Evolutionary conservation across 208 protist species (phyloP), one percentile per base, ranked within the genome.

Genomic region (Plasmodiophora brassicae): DNA sequence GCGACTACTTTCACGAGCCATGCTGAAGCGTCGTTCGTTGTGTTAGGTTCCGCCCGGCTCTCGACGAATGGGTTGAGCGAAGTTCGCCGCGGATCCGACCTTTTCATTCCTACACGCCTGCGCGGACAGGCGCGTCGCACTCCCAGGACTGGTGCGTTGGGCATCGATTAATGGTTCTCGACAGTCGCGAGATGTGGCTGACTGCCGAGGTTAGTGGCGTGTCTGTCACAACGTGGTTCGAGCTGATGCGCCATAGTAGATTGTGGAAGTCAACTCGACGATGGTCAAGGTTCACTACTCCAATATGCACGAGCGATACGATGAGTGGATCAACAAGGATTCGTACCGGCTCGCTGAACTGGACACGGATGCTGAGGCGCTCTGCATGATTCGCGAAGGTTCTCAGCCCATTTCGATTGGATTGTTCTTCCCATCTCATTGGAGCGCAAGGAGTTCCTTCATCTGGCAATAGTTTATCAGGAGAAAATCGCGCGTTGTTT

Each of bases 221-320:
- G 65, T 78, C 41, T 78, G 32, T 5, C 41, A n/a, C 10, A 78
- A 5, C 14, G 65, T 78, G 5, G n/a, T n/a, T n/a, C n/a, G n/a
- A n/a, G n/a, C n/a, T 32, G 20, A 78, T 38, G 32, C 41, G 32
- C 5, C 14, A 5, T 78, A 36, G 10, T 32, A 78, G 65, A 32
- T 78, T 5, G 65, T 78, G 32, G 65, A 78, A 8, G n/a, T 32
- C 41, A 5, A n/a, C 20, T n/a, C 14, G n/a, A 38, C 65, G 10
- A 78, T 5, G n/a, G n/a, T 78, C 14, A 78, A 78, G n/a, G 65
- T 78, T 8, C 65, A 78, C n/a, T 78, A 78, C 65, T 78, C 41
- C 32, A 78, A 78, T 32, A 5, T 38, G 5, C 65, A 14, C 5
- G 20, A 5, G 14, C 65, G 65, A 5, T 78, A 78, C 41, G 65